phyloP scores from a whole-genome alignment of 176 grass and related monocot genomes.

The Aegilops bicornis region DNA sequence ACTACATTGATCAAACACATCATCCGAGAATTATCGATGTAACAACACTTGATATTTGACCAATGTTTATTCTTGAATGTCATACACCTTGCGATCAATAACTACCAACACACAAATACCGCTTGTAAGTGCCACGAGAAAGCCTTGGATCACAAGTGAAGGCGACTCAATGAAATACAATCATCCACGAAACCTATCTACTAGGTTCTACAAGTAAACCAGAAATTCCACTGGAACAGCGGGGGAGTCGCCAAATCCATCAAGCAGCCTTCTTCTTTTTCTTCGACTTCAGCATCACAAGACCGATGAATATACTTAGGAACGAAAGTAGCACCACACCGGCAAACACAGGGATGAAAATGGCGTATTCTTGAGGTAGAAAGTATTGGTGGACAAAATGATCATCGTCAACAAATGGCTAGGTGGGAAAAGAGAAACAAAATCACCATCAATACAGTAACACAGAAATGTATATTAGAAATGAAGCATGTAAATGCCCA shows the following conservation, averaged over 20 bases:
- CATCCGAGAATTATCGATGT: background rate
- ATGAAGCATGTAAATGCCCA: background rate
- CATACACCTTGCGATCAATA: background rate
- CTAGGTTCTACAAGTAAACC: background rate
- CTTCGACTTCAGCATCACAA: constrained; percentile 81
- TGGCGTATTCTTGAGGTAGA: constrained; percentile 75
- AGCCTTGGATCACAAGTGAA: background rate
- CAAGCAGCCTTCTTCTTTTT: constrained; percentile 55
- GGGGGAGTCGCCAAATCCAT: background rate
- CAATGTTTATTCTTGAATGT: background rate
- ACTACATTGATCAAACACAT: background rate
- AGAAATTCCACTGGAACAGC: background rate
- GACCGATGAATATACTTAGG: constrained; percentile 70
- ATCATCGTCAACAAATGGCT: constrained; percentile 92
- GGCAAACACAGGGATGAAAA: constrained; percentile 72
- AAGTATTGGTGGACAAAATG: constrained; percentile 89
- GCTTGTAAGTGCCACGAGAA: background rate
- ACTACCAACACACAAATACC: background rate
- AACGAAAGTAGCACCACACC: constrained; percentile 76
- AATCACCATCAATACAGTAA: background rate
- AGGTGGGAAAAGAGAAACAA: constrained; percentile 21
- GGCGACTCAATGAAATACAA: background rate
- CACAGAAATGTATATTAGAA: background rate
- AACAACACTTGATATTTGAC: background rate
- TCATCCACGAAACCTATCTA: background rate